phyloP scores from a whole-genome alignment of 176 grass and related monocot genomes.

The Juncus effusus region DNA sequence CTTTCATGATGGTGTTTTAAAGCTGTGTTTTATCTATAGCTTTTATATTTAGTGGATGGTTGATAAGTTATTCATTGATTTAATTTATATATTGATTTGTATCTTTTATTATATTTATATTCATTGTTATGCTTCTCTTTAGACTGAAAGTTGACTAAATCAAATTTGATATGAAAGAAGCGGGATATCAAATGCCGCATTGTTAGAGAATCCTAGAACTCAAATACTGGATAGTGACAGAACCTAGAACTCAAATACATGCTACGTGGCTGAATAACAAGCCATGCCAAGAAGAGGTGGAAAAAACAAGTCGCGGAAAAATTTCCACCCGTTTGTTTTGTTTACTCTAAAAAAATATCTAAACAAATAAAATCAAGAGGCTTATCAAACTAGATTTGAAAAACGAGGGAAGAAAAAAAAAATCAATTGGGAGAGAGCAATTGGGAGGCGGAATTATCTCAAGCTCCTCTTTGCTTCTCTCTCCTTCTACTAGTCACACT shows the following conservation, averaged over 20 bases:
- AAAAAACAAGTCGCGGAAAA: not conserved
- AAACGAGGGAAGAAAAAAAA: constrained; percentile 4
- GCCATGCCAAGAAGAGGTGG: too few species aligned
- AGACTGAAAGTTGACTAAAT: too few species aligned
- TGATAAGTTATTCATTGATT: too few species aligned
- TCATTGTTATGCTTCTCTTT: too few species aligned
- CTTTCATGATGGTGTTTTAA: too few species aligned
- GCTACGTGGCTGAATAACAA: too few species aligned
- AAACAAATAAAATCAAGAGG: not conserved
- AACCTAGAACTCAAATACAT: not conserved
- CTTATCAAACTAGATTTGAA: not conserved
- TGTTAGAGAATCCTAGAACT: not conserved
- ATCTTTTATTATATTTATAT: too few species aligned
- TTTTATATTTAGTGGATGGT: too few species aligned
- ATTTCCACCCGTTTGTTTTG: not conserved
- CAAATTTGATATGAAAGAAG: too few species aligned
- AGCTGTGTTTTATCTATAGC: too few species aligned
- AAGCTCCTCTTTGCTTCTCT: constrained; percentile 21
- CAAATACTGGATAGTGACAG: not conserved
- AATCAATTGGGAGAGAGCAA: not conserved
- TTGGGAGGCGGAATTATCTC: constrained; percentile 11
- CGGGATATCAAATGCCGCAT: too few species aligned
- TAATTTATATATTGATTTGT: too few species aligned
- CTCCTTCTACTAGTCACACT: not conserved
- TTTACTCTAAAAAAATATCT: constrained; percentile 5